phyloP scores from a whole-genome alignment of 2,329 filamentous ascomycete genomes.

The Aspergillus sp. region DNA sequence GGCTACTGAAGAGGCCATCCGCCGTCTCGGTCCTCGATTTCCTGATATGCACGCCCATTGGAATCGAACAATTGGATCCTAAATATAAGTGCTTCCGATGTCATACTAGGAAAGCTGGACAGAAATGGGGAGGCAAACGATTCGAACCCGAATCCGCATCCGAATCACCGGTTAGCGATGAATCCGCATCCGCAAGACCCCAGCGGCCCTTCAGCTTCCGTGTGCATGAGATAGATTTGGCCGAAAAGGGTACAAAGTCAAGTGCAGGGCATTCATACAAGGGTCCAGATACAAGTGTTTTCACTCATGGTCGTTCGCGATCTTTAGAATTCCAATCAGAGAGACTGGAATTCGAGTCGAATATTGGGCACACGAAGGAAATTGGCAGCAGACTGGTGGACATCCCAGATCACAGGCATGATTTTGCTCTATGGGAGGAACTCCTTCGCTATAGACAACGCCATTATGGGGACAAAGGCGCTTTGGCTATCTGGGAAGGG shows the following conservation, averaged over 20 bases:
- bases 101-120: conserved; percentile 14
- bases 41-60: conserved; percentile 21
- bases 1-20: conserved; percentile 36
- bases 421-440: conserved; percentile 39
- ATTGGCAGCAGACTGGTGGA: conserved; percentile 34
- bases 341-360: conserved; percentile 35
- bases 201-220: conserved; percentile 13
- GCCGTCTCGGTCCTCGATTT: conserved; percentile 31
- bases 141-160: background rate
- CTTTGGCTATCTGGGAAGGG: conserved; percentile 35
- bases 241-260: background rate
- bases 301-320: conserved; percentile 6
- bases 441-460: conserved; percentile 38
- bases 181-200: conserved; percentile 2
- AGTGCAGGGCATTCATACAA: background rate
- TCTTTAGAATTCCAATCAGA: conserved; percentile 23
- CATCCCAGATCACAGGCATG: conserved; percentile 17
- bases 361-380: conserved; percentile 29
- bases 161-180: conserved; percentile 1
- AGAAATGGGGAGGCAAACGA: background rate
- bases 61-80: conserved; percentile 26
- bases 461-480: conserved; percentile 36
- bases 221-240: conserved; percentile 22
- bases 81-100: conserved; percentile 22
- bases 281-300: background rate